phyloP scores from a whole-genome alignment of 805 yeast genomes.

The Starmerella vaccinii region DNA sequence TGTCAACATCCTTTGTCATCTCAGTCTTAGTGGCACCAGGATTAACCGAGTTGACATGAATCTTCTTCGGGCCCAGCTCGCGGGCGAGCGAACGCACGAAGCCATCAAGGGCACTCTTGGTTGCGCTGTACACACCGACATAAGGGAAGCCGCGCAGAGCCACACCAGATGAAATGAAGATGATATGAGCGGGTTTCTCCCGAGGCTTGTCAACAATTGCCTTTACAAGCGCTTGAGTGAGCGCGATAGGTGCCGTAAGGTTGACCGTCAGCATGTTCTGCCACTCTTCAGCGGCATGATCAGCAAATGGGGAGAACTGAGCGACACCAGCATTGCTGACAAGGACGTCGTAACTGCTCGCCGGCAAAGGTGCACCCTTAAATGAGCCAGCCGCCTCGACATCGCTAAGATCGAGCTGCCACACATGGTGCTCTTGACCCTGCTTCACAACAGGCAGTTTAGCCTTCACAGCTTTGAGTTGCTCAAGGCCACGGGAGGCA shows the following conservation, averaged over 20 bases:
- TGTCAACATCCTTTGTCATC: constrained; percentile 33
- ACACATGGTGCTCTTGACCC: constrained; percentile 15
- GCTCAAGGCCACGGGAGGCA: constrained; percentile 39
- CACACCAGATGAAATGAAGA: constrained; percentile 60
- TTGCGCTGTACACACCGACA: constrained; percentile 54
- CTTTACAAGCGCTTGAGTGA: constrained; percentile 43
- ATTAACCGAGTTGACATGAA: constrained; percentile 53
- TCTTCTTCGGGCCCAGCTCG: constrained; percentile 44
- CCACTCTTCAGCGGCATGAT: constrained; percentile 32
- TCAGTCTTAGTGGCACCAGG: constrained; percentile 65
- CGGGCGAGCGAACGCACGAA: constrained; percentile 49
- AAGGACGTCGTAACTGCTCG: constrained; percentile 24
- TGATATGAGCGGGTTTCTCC: constrained; percentile 30
- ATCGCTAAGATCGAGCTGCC: constrained; percentile 18
- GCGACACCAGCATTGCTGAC: constrained; percentile 52
- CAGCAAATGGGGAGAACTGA: constrained; percentile 43
- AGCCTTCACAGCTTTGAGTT: constrained; percentile 29
- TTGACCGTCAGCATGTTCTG: constrained; percentile 42
- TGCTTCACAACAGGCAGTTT: constrained; percentile 16
- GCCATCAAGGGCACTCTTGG: constrained; percentile 60
- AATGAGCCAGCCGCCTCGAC: constrained; percentile 5
- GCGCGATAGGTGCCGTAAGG: constrained; percentile 48
- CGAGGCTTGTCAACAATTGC: constrained; percentile 32
- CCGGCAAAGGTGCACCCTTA: constrained; percentile 32
- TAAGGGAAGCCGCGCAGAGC: constrained; percentile 39